Conservation (phyloP, 2,329 filamentous ascomycete species). For the Endothia cerciana region DNA sequence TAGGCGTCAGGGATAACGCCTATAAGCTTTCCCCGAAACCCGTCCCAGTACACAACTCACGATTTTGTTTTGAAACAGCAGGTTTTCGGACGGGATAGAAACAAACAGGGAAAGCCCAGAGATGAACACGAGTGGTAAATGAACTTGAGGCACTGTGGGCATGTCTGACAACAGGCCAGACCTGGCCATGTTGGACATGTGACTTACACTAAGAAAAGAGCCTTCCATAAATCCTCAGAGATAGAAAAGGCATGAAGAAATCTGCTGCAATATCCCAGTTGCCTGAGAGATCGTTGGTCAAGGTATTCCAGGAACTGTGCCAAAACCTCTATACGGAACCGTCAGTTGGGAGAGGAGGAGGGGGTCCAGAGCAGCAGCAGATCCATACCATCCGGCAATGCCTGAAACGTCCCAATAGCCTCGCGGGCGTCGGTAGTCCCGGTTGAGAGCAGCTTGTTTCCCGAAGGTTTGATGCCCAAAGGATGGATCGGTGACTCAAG, state of each 20-base stretch:
- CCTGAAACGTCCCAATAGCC: slow-evolving; percentile 66
- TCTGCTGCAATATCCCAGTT: slow-evolving; percentile 77
- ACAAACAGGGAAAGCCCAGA: neutral
- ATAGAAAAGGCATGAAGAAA: slow-evolving; percentile 84
- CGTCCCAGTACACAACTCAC: no score
- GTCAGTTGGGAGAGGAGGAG: neutral
- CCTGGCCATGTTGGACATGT: slow-evolving; percentile 16
- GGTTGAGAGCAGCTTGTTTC: slow-evolving; percentile 75
- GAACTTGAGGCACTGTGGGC: neutral
- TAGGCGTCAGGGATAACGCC: neutral
- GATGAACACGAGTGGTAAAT: slow-evolving; percentile 1
- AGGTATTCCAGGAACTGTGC: slow-evolving; percentile 76
- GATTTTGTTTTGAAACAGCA: neutral
- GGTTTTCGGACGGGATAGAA: neutral
- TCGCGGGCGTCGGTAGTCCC: slow-evolving; percentile 65
- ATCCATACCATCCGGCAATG: slow-evolving; percentile 65
- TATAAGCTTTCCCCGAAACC: neutral
- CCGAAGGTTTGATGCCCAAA: slow-evolving; percentile 81
- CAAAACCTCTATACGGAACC: slow-evolving; percentile 63
- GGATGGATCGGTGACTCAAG: slow-evolving; percentile 67
- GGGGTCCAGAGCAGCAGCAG: neutral
- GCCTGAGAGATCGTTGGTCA: slow-evolving; percentile 63
- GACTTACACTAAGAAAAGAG: slow-evolving; percentile 82
- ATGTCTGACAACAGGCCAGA: neutral
- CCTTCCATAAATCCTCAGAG: slow-evolving; percentile 87